Evolutionary conservation across 352 stramenopile genomes (phyloP).

Genomic region (Phytopythium montanum): DNA sequence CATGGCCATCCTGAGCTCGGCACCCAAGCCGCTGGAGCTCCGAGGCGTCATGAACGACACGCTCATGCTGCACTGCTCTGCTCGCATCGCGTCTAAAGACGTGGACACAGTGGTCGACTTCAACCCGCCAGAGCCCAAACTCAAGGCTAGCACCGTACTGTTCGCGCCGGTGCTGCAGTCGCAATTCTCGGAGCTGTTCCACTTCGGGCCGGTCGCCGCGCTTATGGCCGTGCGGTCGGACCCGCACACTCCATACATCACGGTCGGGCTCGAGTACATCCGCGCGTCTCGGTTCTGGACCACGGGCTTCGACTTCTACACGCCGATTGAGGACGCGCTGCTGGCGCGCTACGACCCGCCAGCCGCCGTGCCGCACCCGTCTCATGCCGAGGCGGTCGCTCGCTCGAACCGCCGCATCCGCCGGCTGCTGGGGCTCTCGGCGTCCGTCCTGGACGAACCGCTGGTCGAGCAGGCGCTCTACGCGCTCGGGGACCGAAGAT

Average conservation of each 20-base stretch:
- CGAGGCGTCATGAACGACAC: constrained; percentile 27
- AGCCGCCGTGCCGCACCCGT: constrained; percentile 10
- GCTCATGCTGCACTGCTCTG: constrained; percentile 71
- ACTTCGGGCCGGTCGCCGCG: constrained; percentile 60
- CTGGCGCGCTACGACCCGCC: constrained; percentile 58
- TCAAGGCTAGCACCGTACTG: constrained; percentile 26
- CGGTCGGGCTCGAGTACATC: constrained; percentile 67
- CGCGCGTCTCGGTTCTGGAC: constrained; percentile 85
- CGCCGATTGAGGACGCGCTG: constrained; percentile 55
- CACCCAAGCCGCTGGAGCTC: constrained; percentile 54
- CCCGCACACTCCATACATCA: constrained; percentile 54
- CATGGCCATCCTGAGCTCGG: constrained; percentile 74
- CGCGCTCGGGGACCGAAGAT: constrained; percentile 39
- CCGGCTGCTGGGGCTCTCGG: constrained; percentile 42
- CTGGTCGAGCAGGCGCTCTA: constrained; percentile 41
- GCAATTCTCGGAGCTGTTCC: constrained; percentile 82
- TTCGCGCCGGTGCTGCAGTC: constrained; percentile 58
- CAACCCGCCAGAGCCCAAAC: constrained; percentile 60
- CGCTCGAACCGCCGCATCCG: constrained; percentile 62
- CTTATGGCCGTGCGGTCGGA: constrained; percentile 73
- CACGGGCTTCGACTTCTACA: constrained; percentile 83
- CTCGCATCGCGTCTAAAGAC: constrained; percentile 70
- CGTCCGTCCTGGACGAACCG: constrained; percentile 30
- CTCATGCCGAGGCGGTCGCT: constrained; percentile 18
- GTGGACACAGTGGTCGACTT: constrained; percentile 68